Conservation (phyloP, 2,329 filamentous ascomycete genomes). For the Pseudogymnoascus destructans region DNA sequence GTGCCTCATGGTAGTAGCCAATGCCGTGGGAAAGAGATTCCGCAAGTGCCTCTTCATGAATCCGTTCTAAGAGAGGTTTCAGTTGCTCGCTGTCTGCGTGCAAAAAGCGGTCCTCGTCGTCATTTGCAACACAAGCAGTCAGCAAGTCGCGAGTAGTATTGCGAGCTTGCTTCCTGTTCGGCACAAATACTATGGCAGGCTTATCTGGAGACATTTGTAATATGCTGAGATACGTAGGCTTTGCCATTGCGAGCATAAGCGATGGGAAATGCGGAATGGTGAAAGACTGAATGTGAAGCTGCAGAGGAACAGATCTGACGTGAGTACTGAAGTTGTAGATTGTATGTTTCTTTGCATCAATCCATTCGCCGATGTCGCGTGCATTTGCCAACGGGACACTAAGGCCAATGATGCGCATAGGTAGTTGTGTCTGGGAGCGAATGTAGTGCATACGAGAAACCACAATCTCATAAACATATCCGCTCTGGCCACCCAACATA, state of each 20-base stretch:
- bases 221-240: constrained; percentile 81
- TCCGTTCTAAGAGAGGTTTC: constrained; percentile 62
- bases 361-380: constrained; percentile 91
- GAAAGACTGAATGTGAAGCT: constrained; percentile 91
- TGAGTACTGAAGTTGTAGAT: constrained; percentile 98
- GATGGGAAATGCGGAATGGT: constrained; percentile 94
- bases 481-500: constrained; percentile 72
- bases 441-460: constrained; percentile 98
- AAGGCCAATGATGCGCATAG: constrained; percentile 76
- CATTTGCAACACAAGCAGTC: constrained; percentile 74
- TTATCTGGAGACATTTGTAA: constrained; percentile 79
- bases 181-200: constrained; percentile 83
- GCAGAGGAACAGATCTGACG: constrained; percentile 74
- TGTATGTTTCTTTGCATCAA: constrained; percentile 93
- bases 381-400: constrained; percentile 90
- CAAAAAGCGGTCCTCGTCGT: constrained; percentile 87
- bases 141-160: constrained; percentile 77
- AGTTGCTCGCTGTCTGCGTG: constrained; percentile 75
- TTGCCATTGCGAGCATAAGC: constrained; percentile 96
- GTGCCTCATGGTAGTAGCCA: constrained; percentile 91
- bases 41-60: constrained; percentile 76
- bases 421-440: constrained; percentile 70
- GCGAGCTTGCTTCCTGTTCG: constrained; percentile 84
- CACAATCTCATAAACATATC: constrained; percentile 88
- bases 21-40: constrained; percentile 88